Base-by-base conservation (phyloP, 306 rosid genomes). In the Myrica gale region DNA sequence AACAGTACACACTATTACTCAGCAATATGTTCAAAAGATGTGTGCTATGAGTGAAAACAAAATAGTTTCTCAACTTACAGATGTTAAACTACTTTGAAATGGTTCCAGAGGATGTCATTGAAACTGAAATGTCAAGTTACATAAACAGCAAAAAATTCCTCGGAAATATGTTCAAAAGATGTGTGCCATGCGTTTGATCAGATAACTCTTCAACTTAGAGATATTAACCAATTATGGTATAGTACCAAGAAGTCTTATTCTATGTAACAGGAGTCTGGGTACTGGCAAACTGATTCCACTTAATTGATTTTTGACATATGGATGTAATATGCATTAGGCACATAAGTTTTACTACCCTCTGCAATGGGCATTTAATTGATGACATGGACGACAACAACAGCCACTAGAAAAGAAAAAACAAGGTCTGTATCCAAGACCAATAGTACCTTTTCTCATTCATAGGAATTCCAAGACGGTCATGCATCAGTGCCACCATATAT, bases 391-490 rank as follows among this genome's bases (percentile, higher is more conserved):
- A 39, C 15, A 5, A 13, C 45, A 7, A 41, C 41, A 37, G 20
- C 48, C 45, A 63, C 21, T 37, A 63, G 47, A 39, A 63, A 63
- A 63, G 69, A 10, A 41, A 63, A 63, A 63, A 63, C 21, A 63
- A 63, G 12, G 12, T 63, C 69, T 61, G 68, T 9, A 39, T 41
- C 21, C 23, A 9, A 65, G n/a, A 65, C 48, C 15, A 65, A 65
- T 5, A 1, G 69, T 81, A 86, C 90, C 90, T 87, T 79, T 71
- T 82, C 63, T 77, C 84, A 71, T 77, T 70, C 79, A 84, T 71
- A 52, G 86, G 71, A 48, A 87, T 77, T 61, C 84, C 76, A 47
- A 87, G 84, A 75, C 78, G 71, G 75, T 82, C 86, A 80, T 82
- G 84, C 76, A 87, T 72, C 6, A 87, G 75, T 7, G 88, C 88